Conservation (phyloP, 1,284 basidiomycete genomes). For the Wolfiporia cocos region DNA sequence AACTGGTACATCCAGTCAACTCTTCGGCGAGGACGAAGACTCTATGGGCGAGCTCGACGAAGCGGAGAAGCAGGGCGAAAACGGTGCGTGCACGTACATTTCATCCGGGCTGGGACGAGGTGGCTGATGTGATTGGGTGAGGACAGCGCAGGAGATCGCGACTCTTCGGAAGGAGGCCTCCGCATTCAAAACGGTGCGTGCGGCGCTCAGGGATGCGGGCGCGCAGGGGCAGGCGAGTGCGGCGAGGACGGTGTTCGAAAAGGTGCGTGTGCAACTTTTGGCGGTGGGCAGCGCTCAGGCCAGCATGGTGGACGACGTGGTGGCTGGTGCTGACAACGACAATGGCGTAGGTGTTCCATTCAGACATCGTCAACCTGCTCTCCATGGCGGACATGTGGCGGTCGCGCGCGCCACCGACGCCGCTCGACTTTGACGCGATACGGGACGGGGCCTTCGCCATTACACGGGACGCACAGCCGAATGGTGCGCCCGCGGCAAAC, state of each 20-base stretch:
- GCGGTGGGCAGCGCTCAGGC: no score
- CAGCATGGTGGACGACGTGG: no score
- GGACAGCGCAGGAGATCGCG: slow-evolving; percentile 85
- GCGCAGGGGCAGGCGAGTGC: slow-evolving; percentile 44
- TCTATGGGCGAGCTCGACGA: slow-evolving; percentile 76
- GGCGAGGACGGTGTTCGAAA: slow-evolving; percentile 76
- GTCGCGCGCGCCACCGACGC: slow-evolving; percentile 75
- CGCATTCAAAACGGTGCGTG: slow-evolving; percentile 83
- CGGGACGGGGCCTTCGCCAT: slow-evolving; percentile 52
- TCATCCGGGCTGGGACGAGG: background rate
- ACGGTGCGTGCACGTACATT: slow-evolving; percentile 55
- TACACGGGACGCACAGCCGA: slow-evolving; percentile 18
- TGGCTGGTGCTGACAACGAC: background rate
- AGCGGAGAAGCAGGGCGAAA: slow-evolving; percentile 84
- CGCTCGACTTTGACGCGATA: slow-evolving; percentile 78
- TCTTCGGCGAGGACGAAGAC: slow-evolving; percentile 90
- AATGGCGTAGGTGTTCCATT: slow-evolving; percentile 73
- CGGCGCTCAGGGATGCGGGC: slow-evolving; percentile 35
- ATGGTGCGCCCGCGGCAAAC: slow-evolving; percentile 11
- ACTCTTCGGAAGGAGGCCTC: slow-evolving; percentile 84
- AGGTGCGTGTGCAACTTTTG: slow-evolving; percentile 43
- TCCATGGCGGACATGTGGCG: slow-evolving; percentile 99
- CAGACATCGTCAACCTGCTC: slow-evolving; percentile 86
- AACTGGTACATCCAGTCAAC: slow-evolving; percentile 52
- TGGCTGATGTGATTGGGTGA: background rate